Conservation (phyloP, 2,329 filamentous ascomycete genomes). For the Neospermospora avenae region DNA sequence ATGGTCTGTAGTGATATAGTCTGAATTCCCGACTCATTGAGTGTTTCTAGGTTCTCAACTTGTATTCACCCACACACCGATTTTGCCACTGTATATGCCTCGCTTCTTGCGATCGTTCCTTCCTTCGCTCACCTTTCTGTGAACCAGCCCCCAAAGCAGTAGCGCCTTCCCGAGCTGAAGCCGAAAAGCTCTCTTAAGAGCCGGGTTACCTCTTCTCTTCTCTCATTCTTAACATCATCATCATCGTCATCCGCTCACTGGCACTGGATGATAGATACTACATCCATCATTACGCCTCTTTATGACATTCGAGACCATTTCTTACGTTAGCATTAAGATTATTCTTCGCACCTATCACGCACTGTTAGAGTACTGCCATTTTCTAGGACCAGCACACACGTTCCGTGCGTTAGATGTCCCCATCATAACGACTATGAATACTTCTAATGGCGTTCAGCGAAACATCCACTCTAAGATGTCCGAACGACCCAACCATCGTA, state of each 20-base stretch:
- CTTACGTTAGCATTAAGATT: background rate
- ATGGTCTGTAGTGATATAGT: conserved; percentile 11
- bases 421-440: background rate
- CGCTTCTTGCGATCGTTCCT: background rate
- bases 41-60: background rate
- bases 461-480: background rate
- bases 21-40: background rate
- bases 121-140: background rate
- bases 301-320: conserved; percentile 6
- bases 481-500: background rate
- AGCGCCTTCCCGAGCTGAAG: background rate
- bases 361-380: background rate
- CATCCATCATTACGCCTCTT: conserved; percentile 15
- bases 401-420: background rate
- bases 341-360: background rate
- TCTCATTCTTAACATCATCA: background rate
- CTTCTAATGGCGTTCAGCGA: background rate
- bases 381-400: background rate
- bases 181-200: background rate
- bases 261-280: conserved; percentile 2
- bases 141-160: background rate
- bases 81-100: background rate
- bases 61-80: no score
- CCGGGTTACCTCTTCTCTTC: background rate
- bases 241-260: background rate